phyloP scores from a whole-genome alignment of 805 yeast genomes.

The Candida peoriensis region DNA sequence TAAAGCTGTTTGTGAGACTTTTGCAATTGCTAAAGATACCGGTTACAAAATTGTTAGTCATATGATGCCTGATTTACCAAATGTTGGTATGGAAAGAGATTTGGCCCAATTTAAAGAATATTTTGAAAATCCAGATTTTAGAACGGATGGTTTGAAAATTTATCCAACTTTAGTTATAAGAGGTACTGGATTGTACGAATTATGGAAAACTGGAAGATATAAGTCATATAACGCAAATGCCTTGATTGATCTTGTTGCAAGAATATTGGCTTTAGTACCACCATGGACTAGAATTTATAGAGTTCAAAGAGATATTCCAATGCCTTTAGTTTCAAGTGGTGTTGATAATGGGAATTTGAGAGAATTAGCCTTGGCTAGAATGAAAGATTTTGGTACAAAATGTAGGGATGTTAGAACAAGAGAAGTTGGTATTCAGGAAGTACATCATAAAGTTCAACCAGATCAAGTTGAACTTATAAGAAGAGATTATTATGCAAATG shows the following conservation, averaged over 20 bases:
- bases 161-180: conserved; percentile 96
- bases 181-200: conserved; percentile 94
- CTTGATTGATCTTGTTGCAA: conserved; percentile 88
- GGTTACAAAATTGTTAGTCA: conserved; percentile 97
- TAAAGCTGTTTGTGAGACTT: conserved; percentile 91
- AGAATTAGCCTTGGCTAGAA: conserved; percentile 92
- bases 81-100: conserved; percentile 98
- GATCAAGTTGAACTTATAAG: conserved; percentile 95
- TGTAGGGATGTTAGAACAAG: conserved; percentile 96
- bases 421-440: conserved; percentile 98
- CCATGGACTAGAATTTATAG: conserved; percentile 99
- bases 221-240: conserved; percentile 94
- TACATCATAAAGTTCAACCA: conserved; percentile 93
- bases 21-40: conserved; percentile 94
- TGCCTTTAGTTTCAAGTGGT: conserved; percentile 97
- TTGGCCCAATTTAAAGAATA: conserved; percentile 93
- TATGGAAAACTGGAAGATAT: conserved; percentile 95
- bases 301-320: conserved; percentile 97
- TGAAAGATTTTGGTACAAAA: conserved; percentile 95
- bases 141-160: conserved; percentile 94
- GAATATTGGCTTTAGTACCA: conserved; percentile 93
- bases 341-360: conserved; percentile 96
- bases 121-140: conserved; percentile 92
- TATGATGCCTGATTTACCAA: conserved; percentile 99
- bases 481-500: conserved; percentile 95